Conservation (phyloP, 805 yeast species). For the Isabelozyma heimii region DNA sequence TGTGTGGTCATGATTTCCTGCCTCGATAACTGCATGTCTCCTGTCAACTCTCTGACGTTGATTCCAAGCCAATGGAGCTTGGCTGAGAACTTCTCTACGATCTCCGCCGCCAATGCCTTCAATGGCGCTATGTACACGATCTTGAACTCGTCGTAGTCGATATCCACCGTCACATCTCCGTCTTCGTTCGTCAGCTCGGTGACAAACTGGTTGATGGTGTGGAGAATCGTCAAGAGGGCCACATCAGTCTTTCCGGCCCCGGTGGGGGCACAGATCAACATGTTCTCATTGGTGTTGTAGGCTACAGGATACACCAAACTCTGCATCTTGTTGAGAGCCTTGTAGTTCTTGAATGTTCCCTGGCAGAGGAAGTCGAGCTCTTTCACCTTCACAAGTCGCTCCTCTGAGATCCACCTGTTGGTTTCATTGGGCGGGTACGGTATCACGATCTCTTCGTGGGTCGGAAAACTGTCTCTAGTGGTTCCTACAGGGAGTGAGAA, state of each 20-base stretch:
- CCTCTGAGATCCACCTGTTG: constrained; percentile 41
- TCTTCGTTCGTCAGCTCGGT: constrained; percentile 48
- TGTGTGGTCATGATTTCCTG: constrained; percentile 81
- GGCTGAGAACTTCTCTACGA: constrained; percentile 81
- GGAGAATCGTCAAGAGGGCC: constrained; percentile 76
- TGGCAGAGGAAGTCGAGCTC: constrained; percentile 77
- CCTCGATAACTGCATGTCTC: constrained; percentile 90
- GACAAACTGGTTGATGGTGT: constrained; percentile 71
- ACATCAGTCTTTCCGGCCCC: constrained; percentile 98
- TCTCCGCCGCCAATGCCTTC: constrained; percentile 94
- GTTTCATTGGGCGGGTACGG: constrained; percentile 64
- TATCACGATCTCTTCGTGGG: constrained; percentile 77
- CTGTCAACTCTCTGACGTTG: constrained; percentile 83
- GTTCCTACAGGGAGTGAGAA: constrained; percentile 82
- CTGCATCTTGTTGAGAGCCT: constrained; percentile 81
- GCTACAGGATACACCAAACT: constrained; percentile 90
- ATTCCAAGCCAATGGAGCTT: constrained; percentile 84
- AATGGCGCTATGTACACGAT: constrained; percentile 91
- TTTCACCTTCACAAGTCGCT: constrained; percentile 51
- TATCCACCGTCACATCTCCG: constrained; percentile 49
- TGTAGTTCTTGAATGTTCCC: constrained; percentile 80
- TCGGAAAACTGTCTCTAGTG: constrained; percentile 55
- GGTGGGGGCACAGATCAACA: constrained; percentile 96
- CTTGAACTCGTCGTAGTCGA: constrained; percentile 82
- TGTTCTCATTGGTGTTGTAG: constrained; percentile 87